These are phyloP conservation scores for Henningerozyma blattae DNA, from an alignment of 805 yeast genomes.

Conservation along the genomic window DNA sequence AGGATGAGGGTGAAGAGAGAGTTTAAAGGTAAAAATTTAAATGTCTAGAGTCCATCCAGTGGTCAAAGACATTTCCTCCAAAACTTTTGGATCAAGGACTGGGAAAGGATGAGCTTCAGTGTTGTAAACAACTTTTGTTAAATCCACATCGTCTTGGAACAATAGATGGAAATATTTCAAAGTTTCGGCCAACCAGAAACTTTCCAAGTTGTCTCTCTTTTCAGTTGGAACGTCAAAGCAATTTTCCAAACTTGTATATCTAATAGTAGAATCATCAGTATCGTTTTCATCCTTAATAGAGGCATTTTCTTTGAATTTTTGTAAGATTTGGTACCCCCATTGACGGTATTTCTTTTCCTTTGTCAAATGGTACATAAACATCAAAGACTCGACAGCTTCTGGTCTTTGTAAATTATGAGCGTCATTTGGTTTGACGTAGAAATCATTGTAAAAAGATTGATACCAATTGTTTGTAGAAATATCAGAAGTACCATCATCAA, in stretches of 20 bases:
- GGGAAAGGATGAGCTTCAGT: conserved; percentile 95
- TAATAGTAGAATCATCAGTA: conserved; percentile 18
- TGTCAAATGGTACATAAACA: conserved; percentile 67
- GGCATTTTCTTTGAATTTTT: conserved; percentile 52
- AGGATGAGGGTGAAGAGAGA: no score
- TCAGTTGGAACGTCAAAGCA: conserved; percentile 46
- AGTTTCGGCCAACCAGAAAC: conserved; percentile 92
- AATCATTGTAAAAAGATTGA: conserved; percentile 36
- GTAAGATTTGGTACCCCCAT: conserved; percentile 84
- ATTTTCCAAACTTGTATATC: conserved; percentile 55
- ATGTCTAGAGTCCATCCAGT: conserved; percentile 20
- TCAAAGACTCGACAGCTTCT: conserved; percentile 84
- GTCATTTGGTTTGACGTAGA: conserved; percentile 57
- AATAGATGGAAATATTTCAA: conserved; percentile 72
- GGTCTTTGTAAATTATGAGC: conserved; percentile 84
- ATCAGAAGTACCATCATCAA: conserved; percentile 36
- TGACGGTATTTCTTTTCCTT: conserved; percentile 70
- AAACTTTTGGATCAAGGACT: conserved; percentile 26
- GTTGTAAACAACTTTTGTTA: conserved; percentile 65
- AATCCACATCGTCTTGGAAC: conserved; percentile 63
- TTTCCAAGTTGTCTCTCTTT: conserved; percentile 65
- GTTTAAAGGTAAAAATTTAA: neutral
- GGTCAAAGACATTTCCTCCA: conserved; percentile 10
- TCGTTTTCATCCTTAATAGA: conserved; percentile 28
- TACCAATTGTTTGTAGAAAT: conserved; percentile 17